Percentiles rank a stretch among this genome's conserved stretches.
Conservation (phyloP, 306 rosid genomes). For the Vicia faba region DNA sequence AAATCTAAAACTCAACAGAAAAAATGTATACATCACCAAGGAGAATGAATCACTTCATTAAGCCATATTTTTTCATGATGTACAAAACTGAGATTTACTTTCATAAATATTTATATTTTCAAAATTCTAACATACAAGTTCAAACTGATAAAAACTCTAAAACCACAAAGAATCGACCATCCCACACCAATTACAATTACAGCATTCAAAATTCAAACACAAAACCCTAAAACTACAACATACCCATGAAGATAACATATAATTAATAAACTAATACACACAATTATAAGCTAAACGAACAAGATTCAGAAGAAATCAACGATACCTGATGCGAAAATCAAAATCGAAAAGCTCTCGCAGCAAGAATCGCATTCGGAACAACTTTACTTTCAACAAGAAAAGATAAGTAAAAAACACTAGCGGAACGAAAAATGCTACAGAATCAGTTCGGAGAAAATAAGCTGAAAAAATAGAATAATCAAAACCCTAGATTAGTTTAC, state of each 20-base stretch:
- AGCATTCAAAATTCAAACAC: slow-evolving; percentile 21
- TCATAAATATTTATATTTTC: slow-evolving; percentile 4
- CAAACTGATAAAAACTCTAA: neutral
- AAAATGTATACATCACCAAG: neutral
- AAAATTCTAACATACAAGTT: neutral
- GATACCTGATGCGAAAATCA: slow-evolving; percentile 40
- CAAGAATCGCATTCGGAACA: slow-evolving; percentile 17
- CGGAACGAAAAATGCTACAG: slow-evolving; percentile 13
- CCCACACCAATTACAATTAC: neutral
- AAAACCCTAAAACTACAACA: slow-evolving; percentile 48
- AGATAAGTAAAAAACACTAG: neutral
- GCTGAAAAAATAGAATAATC: slow-evolving; percentile 16
- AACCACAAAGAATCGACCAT: slow-evolving; percentile 32
- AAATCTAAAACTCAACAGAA: neutral
- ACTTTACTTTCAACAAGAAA: slow-evolving; percentile 1
- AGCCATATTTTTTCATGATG: neutral
- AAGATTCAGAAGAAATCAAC: slow-evolving; percentile 13
- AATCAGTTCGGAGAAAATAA: slow-evolving; percentile 29
- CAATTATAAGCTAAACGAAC: slow-evolving; percentile 22
- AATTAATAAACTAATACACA: slow-evolving; percentile 7
- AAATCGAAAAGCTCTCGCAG: slow-evolving; percentile 9
- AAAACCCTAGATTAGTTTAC: slow-evolving; percentile 57
- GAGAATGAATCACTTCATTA: slow-evolving; percentile 5
- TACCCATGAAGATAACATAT: neutral
- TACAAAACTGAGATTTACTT: neutral